These are phyloP conservation scores for Paracoccidioides lutzii DNA, from an alignment of 2,329 filamentous ascomycete genomes.

Conservation along the genomic window DNA sequence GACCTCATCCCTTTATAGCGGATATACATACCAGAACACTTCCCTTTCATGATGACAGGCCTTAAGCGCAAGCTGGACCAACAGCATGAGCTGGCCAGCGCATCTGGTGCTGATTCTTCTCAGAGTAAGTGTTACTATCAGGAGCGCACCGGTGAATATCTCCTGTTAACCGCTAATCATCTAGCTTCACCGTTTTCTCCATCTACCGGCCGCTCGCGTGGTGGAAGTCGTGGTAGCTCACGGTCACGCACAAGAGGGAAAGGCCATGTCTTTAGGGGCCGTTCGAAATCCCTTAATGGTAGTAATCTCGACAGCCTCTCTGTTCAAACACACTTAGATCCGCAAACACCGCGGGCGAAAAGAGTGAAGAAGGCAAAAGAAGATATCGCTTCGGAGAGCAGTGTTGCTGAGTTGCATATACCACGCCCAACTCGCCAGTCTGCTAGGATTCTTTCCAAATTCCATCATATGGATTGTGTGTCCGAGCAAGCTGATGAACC, in stretches of 20 bases:
- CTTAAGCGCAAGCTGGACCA: slow-evolving; percentile 3
- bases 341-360: slow-evolving; percentile 1
- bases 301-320: neutral
- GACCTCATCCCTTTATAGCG: neutral
- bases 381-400: neutral
- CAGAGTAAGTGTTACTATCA: slow-evolving; percentile 2
- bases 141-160: neutral
- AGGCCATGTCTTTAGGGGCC: neutral
- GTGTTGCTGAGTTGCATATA: neutral
- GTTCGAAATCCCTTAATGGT: neutral
- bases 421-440: slow-evolving; percentile 10
- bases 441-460: slow-evolving; percentile 9
- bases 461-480: slow-evolving; percentile 1
- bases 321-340: neutral
- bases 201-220: neutral
- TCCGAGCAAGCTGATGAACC: neutral
- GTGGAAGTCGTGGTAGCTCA: neutral
- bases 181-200: neutral
- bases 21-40: neutral
- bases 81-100: neutral
- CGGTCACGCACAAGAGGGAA: neutral
- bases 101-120: neutral
- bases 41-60: neutral
- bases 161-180: neutral
- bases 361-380: neutral